Conservation (phyloP, 2,329 filamentous ascomycete genomes). For the Neophaeococcomyces mojaviensis region DNA sequence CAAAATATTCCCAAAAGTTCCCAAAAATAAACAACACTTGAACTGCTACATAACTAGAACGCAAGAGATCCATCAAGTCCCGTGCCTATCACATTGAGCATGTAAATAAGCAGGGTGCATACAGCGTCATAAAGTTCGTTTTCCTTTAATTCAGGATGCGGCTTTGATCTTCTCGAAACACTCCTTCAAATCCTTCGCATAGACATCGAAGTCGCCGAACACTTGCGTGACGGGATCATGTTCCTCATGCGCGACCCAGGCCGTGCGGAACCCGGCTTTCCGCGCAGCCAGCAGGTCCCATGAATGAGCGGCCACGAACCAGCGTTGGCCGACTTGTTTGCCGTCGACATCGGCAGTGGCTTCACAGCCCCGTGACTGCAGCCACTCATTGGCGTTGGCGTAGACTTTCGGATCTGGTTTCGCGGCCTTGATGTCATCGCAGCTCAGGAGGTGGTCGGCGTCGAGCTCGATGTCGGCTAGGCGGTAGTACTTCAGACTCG, state of each 20-base stretch:
- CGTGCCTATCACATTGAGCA: no score
- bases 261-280: conserved; percentile 1
- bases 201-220: conserved; percentile 4
- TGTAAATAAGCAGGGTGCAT: no score
- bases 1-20: no score
- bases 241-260: conserved; percentile 4
- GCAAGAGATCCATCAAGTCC: no score
- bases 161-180: conserved; percentile 1
- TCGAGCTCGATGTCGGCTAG: neutral
- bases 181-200: conserved; percentile 2
- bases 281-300: conserved; percentile 2
- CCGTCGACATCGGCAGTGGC: no score
- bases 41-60: no score
- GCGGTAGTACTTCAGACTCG: neutral
- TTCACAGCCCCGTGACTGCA: neutral
- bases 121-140: no score
- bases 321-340: neutral
- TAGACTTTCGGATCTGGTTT: conserved; percentile 2
- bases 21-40: no score
- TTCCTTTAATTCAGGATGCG: no score
- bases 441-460: neutral
- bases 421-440: neutral
- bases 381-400: neutral
- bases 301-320: neutral
- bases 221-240: neutral